These are phyloP conservation scores for Coemansia sp. DNA, from an alignment of 371 early-diverging fungal genomes.

Conservation along the genomic window DNA sequence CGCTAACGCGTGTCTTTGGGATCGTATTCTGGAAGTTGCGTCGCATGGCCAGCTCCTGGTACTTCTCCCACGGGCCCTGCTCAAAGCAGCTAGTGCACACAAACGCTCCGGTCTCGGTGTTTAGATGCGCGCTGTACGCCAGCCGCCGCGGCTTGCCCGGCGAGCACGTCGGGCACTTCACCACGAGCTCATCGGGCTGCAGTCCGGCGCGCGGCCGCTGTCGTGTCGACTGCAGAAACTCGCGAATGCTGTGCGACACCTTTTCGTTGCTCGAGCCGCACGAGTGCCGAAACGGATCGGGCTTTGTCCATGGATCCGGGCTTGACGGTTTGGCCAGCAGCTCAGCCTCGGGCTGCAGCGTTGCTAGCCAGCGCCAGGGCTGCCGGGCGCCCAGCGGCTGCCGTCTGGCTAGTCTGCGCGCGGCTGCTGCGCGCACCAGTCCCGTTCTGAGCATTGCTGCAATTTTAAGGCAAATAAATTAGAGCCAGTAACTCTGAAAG, in stretches of 20 bases:
- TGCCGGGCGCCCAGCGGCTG: not conserved
- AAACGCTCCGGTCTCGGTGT: conserved; percentile 40
- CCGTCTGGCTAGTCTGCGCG: not conserved
- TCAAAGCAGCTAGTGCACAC: conserved; percentile 51
- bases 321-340: not conserved
- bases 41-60: conserved; percentile 44
- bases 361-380: conserved; percentile 29
- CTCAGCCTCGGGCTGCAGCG: conserved; percentile 18
- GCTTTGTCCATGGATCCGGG: not conserved
- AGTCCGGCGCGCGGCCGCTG: conserved; percentile 53
- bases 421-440: not conserved
- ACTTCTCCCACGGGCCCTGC: conserved; percentile 51
- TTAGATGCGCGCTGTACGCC: conserved; percentile 52
- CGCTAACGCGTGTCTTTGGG: conserved; percentile 21
- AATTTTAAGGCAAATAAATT: not conserved
- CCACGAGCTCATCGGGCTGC: conserved; percentile 50
- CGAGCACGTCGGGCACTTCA: conserved; percentile 52
- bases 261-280: not conserved
- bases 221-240: conserved; percentile 36
- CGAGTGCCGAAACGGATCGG: conserved; percentile 1
- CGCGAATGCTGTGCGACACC: conserved; percentile 35
- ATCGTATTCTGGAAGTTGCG: conserved; percentile 46
- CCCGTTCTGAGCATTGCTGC: conserved; percentile 20
- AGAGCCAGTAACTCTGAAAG: not conserved
- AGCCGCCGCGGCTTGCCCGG: conserved; percentile 51